Base-by-base conservation (phyloP, 345 rosid species). In the Xanthoceras sorbifolium region DNA sequence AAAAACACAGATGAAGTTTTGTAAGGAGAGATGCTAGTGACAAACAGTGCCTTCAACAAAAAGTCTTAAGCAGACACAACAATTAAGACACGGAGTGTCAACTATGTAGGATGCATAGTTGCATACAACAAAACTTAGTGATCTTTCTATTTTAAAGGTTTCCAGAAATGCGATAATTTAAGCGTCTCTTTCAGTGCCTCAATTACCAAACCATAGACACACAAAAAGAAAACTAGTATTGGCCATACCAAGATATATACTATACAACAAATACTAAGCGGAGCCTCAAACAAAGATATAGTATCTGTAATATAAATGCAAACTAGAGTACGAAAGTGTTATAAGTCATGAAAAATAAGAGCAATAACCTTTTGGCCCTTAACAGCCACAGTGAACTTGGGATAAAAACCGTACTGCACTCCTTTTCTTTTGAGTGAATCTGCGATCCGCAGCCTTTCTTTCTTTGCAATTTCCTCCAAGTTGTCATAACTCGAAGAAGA, bases 331-430 rank as follows among this genome's bases (percentile, higher is more conserved):
- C 3, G 14, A 50, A 18, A 5, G 38, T 15, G 5, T 60, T 50
- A 14, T n/a, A 20, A 18, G 17, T 10, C 12, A 42, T 5, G 23
- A 15, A 67, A 68, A 52, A 55, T n/a, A 48, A 66, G 9, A 20
- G 70, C 23, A 69, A 73, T 28, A 80, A 93, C 99, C 98, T 90
- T 93, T 88, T 90, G 97, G 73, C 98, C 98, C 84, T 90, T 95
- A 76, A 90, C 92, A 66, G 92, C 89, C 50, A 95, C 87, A 54
- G 83, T 84, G 69, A 92, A 92, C 61, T 85, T 87, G 32, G 99
- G 99, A 83, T 78, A 89, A 81, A 87, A 82, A 74, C 94, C 91
- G 73, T 71, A 12, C 18, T 40, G 82, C 65, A 83, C 32, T 82
- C 92, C 94, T 89, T 90, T 95, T 31, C 73, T 81, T 76, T 54